Percentiles rank a stretch among this genome's conserved stretches.
Evolutionary conservation across 306 rosid species (phyloP).

Genomic region (Crotalaria pallida): DNA sequence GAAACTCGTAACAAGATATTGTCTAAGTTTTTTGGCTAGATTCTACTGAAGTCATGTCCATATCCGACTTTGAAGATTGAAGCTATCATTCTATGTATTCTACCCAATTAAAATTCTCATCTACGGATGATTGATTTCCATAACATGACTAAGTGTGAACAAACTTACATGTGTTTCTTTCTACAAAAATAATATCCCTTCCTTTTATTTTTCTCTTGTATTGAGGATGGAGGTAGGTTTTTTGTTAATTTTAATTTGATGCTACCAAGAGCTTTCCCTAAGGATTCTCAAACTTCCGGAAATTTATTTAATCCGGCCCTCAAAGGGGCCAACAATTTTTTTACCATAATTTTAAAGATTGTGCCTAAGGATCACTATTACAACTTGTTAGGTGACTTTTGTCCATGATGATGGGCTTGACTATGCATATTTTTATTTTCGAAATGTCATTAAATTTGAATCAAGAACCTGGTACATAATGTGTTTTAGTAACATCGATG

Average conservation of each 20-base stretch:
- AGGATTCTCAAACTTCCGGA: background rate
- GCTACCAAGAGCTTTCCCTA: background rate
- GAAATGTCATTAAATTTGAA: background rate
- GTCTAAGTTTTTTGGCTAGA: slow-evolving; percentile 22
- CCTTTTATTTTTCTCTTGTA: slow-evolving; percentile 14
- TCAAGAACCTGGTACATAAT: background rate
- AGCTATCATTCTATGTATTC: background rate
- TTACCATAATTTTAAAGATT: background rate
- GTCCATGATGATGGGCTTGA: background rate
- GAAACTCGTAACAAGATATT: slow-evolving; percentile 36
- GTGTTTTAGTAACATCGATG: background rate
- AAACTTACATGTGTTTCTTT: background rate
- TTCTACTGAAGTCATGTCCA: background rate
- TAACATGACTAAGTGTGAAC: background rate
- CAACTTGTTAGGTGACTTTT: background rate
- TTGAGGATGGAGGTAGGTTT: background rate
- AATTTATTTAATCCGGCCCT: background rate
- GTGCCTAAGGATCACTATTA: background rate
- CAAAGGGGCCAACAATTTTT: background rate
- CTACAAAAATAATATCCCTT: background rate
- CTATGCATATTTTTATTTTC: background rate
- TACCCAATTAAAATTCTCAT: no score
- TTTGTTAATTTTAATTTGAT: background rate
- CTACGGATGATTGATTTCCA: background rate
- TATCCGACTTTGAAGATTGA: slow-evolving; percentile 10